Base-by-base conservation (phyloP, 1,139 yeast genomes). In the Yamadazyma mexicana region DNA sequence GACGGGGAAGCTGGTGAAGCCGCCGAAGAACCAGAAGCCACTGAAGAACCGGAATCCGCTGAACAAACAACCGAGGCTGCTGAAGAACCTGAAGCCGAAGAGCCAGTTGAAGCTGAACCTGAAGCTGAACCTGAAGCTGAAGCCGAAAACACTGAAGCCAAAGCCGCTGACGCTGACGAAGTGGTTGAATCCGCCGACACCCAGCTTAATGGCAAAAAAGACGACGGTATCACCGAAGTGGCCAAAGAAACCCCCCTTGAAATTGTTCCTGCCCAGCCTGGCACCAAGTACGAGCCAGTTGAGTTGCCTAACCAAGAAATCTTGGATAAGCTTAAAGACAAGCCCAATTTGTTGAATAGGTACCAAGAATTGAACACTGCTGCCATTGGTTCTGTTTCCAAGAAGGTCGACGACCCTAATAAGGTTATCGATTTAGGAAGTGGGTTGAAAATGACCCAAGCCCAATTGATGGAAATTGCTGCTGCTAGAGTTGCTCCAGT, bases 401-500 rank as follows among this genome's bases (percentile, higher is more conserved):
- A 66, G 36, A 60, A 60, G 32, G 61, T 77, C 43, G 76, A 73
- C 42, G 79, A 77, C 49, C 77, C 80, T 2, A 69, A 73, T 47
- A 69, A 75, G 54, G 59, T 73, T 23, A 60, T 77, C 47, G 74
- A 75, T 46, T 64, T 78, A 46, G 83, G 83, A 42, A 71, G 77
- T 33, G 83, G 83, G 11, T 66, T 77, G 56, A 66, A 60, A 41
- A 65, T 77, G 67, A 73, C 81, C 31, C 81, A 77, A 50, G 73
- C 72, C 41, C 79, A 77, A 56, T 70, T 78, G 48, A 64, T 76
- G 48, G 82, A 70, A 36, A 73, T 78, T 55, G 83, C 83, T 18
- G 76, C 77, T 31, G 64, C 64, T 48, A 68, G 83, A 50, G 79
- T 78, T 30, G 77, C 79, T 18, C 83, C 83, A 2, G 75, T 77